Evolutionary conservation across 2,329 filamentous ascomycete genomes (phyloP).

Genomic region (Shiraia bambusicola): DNA sequence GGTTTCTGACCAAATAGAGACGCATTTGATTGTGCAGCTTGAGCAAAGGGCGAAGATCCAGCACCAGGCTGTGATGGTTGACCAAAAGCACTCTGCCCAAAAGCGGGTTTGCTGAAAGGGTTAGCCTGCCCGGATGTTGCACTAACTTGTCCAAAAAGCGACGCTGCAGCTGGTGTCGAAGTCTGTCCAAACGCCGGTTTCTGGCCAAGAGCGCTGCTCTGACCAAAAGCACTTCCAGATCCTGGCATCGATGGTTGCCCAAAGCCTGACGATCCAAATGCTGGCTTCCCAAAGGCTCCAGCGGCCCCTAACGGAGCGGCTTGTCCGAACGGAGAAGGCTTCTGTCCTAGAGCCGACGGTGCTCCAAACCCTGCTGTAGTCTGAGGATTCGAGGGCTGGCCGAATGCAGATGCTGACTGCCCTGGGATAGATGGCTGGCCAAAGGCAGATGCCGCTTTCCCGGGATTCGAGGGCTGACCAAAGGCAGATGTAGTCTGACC

Average conservation of each 20-base stretch:
- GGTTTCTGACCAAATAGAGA: conserved; percentile 38
- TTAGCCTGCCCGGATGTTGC: conserved; percentile 27
- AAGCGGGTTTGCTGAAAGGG: conserved; percentile 48
- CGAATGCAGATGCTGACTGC: conserved; percentile 23
- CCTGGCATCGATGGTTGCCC: conserved; percentile 43
- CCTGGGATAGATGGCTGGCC: conserved; percentile 40
- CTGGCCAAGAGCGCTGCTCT: conserved; percentile 13
- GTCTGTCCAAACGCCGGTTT: conserved; percentile 40
- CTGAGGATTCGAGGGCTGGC: conserved; percentile 21
- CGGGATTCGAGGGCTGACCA: conserved; percentile 41
- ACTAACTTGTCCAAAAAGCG: conserved; percentile 38
- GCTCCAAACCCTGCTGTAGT: conserved; percentile 42
- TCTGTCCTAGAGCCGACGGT: conserved; percentile 30
- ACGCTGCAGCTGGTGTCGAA: conserved; percentile 29
- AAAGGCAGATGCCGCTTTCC: conserved; percentile 32
- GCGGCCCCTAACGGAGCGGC: conserved; percentile 28
- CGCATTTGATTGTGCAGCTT: conserved; percentile 34
- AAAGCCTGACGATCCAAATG: conserved; percentile 35
- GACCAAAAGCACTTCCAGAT: conserved; percentile 24
- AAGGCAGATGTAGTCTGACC: conserved; percentile 39
- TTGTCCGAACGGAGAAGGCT: conserved; percentile 35
- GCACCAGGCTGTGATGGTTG: conserved; percentile 45
- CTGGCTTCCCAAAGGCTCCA: conserved; percentile 46
- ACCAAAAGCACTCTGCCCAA: conserved; percentile 45
- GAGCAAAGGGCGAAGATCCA: conserved; percentile 32